phyloP scores from a whole-genome alignment of 2,329 filamentous ascomycete species.

The Graphilbum sp. region DNA sequence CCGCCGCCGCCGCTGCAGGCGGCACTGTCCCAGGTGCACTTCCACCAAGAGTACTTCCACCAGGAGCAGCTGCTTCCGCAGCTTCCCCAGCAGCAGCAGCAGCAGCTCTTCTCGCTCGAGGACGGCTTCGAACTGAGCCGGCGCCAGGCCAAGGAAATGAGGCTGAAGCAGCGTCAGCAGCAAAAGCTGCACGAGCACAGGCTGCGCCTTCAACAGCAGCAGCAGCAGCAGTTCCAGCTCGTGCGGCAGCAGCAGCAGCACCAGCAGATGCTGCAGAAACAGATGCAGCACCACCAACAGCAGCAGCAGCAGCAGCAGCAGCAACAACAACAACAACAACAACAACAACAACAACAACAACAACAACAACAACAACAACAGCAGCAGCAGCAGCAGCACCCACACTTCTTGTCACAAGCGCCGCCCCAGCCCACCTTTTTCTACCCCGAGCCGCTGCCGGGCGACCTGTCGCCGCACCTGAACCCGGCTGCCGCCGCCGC shows the following conservation, averaged over 20 bases:
- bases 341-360: neutral
- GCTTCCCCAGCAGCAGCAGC: neutral
- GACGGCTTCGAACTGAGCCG: neutral
- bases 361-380: neutral
- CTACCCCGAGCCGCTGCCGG: neutral
- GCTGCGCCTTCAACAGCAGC: neutral
- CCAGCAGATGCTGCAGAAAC: neutral
- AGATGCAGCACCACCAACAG: neutral
- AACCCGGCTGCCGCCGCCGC: neutral
- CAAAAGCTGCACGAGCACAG: neutral
- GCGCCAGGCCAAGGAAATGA: neutral
- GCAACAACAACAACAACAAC: neutral
- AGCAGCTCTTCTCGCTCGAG: neutral
- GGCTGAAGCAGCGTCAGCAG: neutral
- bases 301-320: neutral
- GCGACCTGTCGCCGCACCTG: no score
- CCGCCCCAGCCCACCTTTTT: neutral
- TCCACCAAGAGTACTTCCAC: neutral
- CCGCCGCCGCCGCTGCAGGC: neutral
- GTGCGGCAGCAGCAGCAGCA: constrained; percentile 1
- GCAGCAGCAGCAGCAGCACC: neutral
- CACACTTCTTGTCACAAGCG: neutral
- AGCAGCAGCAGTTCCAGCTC: neutral
- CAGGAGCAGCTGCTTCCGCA: neutral
- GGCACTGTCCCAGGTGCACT: neutral